Percentiles rank a stretch among this genome's conserved stretches.
phyloP scores from a whole-genome alignment of 371 early-diverging fungal genomes.

The Lichtheimia ramosa region DNA sequence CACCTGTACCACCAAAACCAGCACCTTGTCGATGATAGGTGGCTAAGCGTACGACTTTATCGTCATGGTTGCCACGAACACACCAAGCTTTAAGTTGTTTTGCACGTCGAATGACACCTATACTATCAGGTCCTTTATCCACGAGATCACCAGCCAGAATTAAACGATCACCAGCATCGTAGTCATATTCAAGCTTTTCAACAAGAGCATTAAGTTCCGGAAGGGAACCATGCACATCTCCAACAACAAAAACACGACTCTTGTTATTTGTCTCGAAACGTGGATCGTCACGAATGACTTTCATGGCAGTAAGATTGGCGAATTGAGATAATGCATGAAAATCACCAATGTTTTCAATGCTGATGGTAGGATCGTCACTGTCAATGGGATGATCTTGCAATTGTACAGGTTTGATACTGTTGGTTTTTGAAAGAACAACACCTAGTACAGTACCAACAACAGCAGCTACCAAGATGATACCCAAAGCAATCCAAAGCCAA shows the following conservation, averaged over 20 bases:
- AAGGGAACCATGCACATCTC: constrained; percentile 72
- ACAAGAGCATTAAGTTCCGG: constrained; percentile 56
- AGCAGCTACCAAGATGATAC: constrained; percentile 2
- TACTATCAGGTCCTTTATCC: constrained; percentile 68
- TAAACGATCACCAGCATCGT: constrained; percentile 47
- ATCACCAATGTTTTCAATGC: not conserved
- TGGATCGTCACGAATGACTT: constrained; percentile 10
- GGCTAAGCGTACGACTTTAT: constrained; percentile 65
- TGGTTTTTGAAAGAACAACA: constrained; percentile 9
- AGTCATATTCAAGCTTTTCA: constrained; percentile 36
- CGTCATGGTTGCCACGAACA: constrained; percentile 80
- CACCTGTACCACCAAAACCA: not conserved
- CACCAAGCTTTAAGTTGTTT: constrained; percentile 52
- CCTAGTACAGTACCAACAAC: constrained; percentile 8
- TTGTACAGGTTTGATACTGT: not conserved
- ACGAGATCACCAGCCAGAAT: constrained; percentile 72
- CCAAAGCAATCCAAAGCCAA: constrained; percentile 7
- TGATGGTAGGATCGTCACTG: not conserved
- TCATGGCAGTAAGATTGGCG: constrained; percentile 32
- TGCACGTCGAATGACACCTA: constrained; percentile 60
- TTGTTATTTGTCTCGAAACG: constrained; percentile 6
- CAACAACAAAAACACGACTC: constrained; percentile 63
- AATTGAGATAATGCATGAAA: constrained; percentile 31
- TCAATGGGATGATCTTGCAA: too few species aligned
- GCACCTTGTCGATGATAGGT: constrained; percentile 28